These are phyloP conservation scores for Podospora didyma DNA, from an alignment of 495 filamentous ascomycete species.

Conservation along the genomic window DNA sequence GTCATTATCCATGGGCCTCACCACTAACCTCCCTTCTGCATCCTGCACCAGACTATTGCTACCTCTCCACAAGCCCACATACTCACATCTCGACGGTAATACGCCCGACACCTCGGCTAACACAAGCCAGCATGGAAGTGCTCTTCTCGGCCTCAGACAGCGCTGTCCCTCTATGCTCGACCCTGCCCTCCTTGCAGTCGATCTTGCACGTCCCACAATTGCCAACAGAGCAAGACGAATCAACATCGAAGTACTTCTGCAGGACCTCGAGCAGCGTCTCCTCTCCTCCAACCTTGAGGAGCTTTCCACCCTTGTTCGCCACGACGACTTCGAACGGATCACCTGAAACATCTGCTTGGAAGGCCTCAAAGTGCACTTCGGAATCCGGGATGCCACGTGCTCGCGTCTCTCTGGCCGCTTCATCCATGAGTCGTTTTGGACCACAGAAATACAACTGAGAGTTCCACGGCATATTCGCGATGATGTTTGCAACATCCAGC, in stretches of 20 bases:
- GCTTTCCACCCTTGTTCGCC: conserved; percentile 21
- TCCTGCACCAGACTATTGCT: neutral
- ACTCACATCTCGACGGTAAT: conserved; percentile 43
- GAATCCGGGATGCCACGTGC: conserved; percentile 34
- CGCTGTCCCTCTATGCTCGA: conserved; percentile 52
- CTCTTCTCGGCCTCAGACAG: conserved; percentile 41
- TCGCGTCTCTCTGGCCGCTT: conserved; percentile 32
- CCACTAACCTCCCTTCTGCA: no score
- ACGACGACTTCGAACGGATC: conserved; percentile 55
- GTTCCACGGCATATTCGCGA: conserved; percentile 40
- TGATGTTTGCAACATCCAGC: conserved; percentile 41
- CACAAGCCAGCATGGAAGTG: conserved; percentile 42
- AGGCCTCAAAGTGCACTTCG: conserved; percentile 55
- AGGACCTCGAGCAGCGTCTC: conserved; percentile 44
- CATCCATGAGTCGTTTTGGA: conserved; percentile 47
- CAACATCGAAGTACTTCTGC: conserved; percentile 36
- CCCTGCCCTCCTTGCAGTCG: conserved; percentile 40
- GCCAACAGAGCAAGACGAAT: conserved; percentile 52
- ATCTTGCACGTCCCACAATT: conserved; percentile 59
- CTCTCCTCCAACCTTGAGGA: conserved; percentile 35
- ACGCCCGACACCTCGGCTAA: conserved; percentile 44
- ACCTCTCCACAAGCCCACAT: neutral
- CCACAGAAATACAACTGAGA: conserved; percentile 53
- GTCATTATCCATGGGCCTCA: no score
- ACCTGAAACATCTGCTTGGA: conserved; percentile 45